A percentile compares a stretch with the other conserved stretches of the same genome.
Conservation (phyloP, 768 basidiomycete species). For the Chalciporus sphaerocephalus region DNA sequence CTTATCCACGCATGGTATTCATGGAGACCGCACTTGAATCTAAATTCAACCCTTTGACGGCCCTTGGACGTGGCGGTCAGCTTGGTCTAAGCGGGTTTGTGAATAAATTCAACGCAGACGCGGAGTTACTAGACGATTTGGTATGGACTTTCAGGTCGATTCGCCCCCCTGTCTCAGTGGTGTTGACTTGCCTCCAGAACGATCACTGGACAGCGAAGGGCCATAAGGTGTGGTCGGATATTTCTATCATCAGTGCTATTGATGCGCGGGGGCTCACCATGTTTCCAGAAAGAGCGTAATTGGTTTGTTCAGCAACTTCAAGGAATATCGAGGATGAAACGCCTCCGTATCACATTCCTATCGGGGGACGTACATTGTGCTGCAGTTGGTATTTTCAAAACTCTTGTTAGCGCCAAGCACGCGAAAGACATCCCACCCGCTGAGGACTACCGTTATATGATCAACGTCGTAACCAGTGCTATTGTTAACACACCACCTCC, state of each 20-base stretch:
- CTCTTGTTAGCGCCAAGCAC: conserved; percentile 49
- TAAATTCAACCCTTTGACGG: conserved; percentile 80
- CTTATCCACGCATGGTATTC: conserved; percentile 93
- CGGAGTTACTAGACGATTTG: conserved; percentile 91
- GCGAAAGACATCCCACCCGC: conserved; percentile 44
- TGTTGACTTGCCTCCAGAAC: conserved; percentile 64
- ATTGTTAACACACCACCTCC: conserved; percentile 97
- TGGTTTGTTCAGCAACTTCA: conserved; percentile 81
- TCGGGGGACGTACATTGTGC: conserved; percentile 94
- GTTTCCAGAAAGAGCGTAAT: conserved; percentile 79
- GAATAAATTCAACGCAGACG: conserved; percentile 88
- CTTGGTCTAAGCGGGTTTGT: conserved; percentile 74
- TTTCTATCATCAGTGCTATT: background rate
- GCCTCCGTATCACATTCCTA: conserved; percentile 76
- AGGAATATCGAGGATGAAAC: conserved; percentile 55
- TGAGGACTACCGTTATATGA: conserved; percentile 81
- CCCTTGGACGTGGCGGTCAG: conserved; percentile 63
- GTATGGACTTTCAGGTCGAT: conserved; percentile 35
- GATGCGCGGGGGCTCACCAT: background rate
- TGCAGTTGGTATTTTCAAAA: conserved; percentile 75
- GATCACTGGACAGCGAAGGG: conserved; percentile 87
- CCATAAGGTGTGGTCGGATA: conserved; percentile 55
- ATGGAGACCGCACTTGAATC: conserved; percentile 74
- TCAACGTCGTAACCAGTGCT: conserved; percentile 84
- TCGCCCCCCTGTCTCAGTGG: conserved; percentile 22